phyloP scores from a whole-genome alignment of 257 asterid species.

The Przewalskia tangutica region DNA sequence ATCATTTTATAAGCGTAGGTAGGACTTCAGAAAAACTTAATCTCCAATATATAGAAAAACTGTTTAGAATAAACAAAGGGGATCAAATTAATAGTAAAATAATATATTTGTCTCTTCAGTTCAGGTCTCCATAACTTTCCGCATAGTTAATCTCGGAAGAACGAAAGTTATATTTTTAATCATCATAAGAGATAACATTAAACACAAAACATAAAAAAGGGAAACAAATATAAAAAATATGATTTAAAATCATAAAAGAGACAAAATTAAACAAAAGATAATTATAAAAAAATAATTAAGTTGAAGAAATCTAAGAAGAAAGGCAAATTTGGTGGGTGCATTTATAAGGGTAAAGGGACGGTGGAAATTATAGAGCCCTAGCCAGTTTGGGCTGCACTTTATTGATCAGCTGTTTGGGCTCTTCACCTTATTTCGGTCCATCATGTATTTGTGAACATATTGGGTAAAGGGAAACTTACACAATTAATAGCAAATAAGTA shows the following conservation, averaged over 20 bases:
- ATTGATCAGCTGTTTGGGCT: neutral
- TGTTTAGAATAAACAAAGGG: no score
- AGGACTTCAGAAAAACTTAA: no score
- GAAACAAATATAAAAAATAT: neutral
- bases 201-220: neutral
- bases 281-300: no score
- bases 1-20: no score
- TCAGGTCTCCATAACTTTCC: slow-evolving; percentile 22
- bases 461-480: no score
- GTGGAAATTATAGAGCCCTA: neutral
- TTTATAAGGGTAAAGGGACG: neutral
- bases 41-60: no score
- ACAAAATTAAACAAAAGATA: no score
- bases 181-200: slow-evolving; percentile 31
- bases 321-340: neutral
- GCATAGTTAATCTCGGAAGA: slow-evolving; percentile 48
- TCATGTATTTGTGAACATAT: no score
- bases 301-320: neutral
- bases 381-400: neutral
- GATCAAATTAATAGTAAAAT: no score
- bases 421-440: neutral
- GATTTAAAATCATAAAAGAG: neutral
- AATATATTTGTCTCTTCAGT: neutral
- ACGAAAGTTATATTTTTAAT: slow-evolving; percentile 38
- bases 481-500: no score